Conservation (phyloP, 805 yeast genomes). For the Vanderwaltozyma verrucispora region DNA sequence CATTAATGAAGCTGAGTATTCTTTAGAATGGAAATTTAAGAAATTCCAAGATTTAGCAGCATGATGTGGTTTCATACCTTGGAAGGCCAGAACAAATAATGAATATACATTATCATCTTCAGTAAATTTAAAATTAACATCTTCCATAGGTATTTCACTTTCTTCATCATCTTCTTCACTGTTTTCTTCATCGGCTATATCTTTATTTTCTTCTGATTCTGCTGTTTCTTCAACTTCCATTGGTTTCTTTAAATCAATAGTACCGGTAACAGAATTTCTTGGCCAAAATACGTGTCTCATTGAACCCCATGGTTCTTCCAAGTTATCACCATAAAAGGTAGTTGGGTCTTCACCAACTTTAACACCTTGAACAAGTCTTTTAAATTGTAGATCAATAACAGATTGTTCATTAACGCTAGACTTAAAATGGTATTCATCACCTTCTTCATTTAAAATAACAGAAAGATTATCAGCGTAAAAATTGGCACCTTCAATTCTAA, state of each 20-base stretch:
- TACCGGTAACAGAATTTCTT: constrained; percentile 62
- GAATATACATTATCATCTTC: constrained; percentile 32
- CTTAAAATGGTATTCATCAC: constrained; percentile 41
- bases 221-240: neutral
- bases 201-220: neutral
- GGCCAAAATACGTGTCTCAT: constrained; percentile 99
- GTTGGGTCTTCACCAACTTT: constrained; percentile 85
- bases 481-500: constrained; percentile 59
- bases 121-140: constrained; percentile 10
- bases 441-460: constrained; percentile 49
- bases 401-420: constrained; percentile 62
- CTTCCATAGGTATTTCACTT: constrained; percentile 2
- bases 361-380: constrained; percentile 62
- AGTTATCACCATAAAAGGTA: constrained; percentile 78
- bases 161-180: constrained; percentile 9
- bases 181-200: neutral
- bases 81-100: constrained; percentile 93
- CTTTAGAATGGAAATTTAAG: constrained; percentile 71
- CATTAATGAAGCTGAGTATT: constrained; percentile 76
- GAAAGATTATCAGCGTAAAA: constrained; percentile 69
- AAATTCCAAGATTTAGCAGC: constrained; percentile 98
- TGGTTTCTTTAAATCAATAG: constrained; percentile 35
- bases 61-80: constrained; percentile 99
- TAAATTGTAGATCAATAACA: constrained; percentile 56
- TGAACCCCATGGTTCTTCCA: constrained; percentile 85